Evolutionary conservation across 2,329 filamentous ascomycete genomes (phyloP), one percentile per base, ranked within the genome.

Genomic region (Xylaria sp.): DNA sequence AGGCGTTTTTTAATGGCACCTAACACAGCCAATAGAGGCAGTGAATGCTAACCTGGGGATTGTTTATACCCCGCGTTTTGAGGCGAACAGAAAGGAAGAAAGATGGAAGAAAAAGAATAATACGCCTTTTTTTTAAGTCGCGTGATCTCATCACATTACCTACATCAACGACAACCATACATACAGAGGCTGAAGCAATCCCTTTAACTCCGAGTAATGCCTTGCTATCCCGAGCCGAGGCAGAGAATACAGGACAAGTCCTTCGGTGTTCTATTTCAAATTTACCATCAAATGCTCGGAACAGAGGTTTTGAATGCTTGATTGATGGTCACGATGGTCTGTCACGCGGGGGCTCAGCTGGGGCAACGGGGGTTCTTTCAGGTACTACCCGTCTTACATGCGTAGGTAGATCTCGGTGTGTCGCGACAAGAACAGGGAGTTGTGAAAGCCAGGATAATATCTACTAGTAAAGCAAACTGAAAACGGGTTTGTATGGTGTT

Each of bases 331-430:
- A 44, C 44, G 32, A 51, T 29, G 50, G 16, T 55, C 50, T 29
- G 23, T 53, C 23, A 44, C 32, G 32, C 53, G 27, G 29, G 50
- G 50, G 40, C 50, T 42, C 51, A 40, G 51, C 42, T 42, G 55
- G 29, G 29, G 37, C 3, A 62, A 57, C 40, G 42, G 58, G 55
- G 25, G 37, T 29, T n/a, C n/a, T 35, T 21, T 54, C 35, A 32
- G 35, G 27, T 60, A 40, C 37, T 9, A 6, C 13, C 37, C 16
- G 57, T 55, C 55, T 44, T 60, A 54, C 29, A 23, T n/a, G n/a
- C n/a, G n/a, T n/a, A n/a, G n/a, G n/a, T n/a, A 54, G 21, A 23
- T n/a, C 35, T 59, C 23, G 25, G 48, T n/a, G 44, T 60, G n/a
- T 37, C 5, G n/a, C 42, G 5, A 32, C 21, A 27, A 5, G 10